Evolutionary conservation across 1,284 basidiomycete species (phyloP), one percentile per base, ranked within the genome.

Genomic region (Coniophora puteana): DNA sequence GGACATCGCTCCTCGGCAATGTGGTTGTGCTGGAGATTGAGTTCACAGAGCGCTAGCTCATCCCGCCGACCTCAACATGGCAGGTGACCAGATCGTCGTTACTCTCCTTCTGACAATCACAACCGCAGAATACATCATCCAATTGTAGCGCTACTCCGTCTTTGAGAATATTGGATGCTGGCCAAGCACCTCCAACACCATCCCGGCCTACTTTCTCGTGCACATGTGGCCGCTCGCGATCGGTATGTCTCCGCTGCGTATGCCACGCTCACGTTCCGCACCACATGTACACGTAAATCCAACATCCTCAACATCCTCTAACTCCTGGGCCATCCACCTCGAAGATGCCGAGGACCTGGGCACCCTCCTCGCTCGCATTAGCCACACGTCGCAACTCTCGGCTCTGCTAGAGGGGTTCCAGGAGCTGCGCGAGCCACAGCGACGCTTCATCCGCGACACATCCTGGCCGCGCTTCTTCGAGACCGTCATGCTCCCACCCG

Each of bases 271-370:
- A n/a, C n/a, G n/a, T n/a, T n/a, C n/a, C n/a, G n/a, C n/a, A n/a
- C n/a, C n/a, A n/a, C n/a, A n/a, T n/a, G n/a, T n/a, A n/a, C n/a
- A n/a, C n/a, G n/a, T n/a, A n/a, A n/a, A n/a, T n/a, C n/a, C n/a
- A n/a, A n/a, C n/a, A n/a, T n/a, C n/a, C n/a, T n/a, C n/a, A n/a
- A n/a, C n/a, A n/a, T n/a, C n/a, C n/a, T n/a, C n/a, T 32, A 67
- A 69, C 44, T 49, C 47, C 37, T 57, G 55, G 35, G 56, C 60
- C 28, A 48, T 65, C 45, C 56, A 57, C 4, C 38, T 60, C 21
- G 72, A 64, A 59, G 70, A 66, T 39, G 72, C 72, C 0, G 65
- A 62, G 11, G 68, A 74, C 21, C 51, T 75, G 35, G 62, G 71
- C 40, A 63, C 61, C n/a, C 54, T 76, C 23, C 71, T 76, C 53